These are phyloP conservation scores for Ammopiptanthus mongolicus DNA, from an alignment of 306 rosid genomes.

Conservation along the genomic window DNA sequence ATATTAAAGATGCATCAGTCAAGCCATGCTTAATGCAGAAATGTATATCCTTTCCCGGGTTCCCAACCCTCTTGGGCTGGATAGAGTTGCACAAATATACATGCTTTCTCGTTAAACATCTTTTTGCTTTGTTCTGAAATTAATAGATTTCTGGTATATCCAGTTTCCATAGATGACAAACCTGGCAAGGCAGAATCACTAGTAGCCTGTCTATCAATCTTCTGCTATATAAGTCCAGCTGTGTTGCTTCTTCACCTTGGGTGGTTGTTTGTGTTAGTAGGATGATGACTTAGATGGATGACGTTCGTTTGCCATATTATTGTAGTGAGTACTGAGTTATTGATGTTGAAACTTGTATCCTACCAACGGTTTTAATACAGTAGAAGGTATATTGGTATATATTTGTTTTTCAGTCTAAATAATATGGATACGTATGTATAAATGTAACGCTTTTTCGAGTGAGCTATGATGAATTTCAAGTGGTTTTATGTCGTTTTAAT, in stretches of 20 bases:
- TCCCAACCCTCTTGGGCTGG: neutral
- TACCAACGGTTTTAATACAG: constrained; percentile 12
- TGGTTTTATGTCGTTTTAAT: neutral
- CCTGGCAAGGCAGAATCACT: constrained; percentile 25
- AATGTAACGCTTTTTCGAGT: neutral
- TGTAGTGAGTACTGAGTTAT: constrained; percentile 16
- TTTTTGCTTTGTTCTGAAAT: neutral
- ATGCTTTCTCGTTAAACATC: neutral
- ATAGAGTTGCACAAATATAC: neutral
- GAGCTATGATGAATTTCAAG: neutral
- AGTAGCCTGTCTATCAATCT: neutral
- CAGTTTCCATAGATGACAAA: constrained; percentile 29
- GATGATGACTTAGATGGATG: constrained; percentile 7
- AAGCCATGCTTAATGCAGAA: neutral
- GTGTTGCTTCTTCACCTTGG: constrained; percentile 14
- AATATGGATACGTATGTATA: neutral
- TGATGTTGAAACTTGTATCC: constrained; percentile 3
- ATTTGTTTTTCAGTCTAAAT: neutral
- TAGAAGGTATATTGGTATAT: neutral
- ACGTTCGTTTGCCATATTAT: neutral
- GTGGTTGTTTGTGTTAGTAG: constrained; percentile 13
- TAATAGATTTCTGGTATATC: constrained; percentile 14
- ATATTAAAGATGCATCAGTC: neutral
- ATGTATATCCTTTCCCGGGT: neutral
- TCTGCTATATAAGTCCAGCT: constrained; percentile 20